Evolutionary conservation across 345 rosid species (phyloP).

Genomic region (Theobroma cacao): DNA sequence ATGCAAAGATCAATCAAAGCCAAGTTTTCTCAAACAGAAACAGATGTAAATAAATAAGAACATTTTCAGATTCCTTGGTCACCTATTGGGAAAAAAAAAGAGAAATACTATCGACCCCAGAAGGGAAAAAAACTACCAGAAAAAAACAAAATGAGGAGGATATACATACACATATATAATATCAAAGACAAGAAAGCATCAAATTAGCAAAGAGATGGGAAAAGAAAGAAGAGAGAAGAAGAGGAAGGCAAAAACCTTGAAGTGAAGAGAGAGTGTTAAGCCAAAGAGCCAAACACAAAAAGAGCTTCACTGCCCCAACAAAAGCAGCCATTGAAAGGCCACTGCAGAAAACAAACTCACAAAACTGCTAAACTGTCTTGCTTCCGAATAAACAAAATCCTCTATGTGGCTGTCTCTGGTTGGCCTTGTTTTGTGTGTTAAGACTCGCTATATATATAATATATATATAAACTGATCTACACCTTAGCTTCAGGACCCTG

Average conservation of each 20-base stretch:
- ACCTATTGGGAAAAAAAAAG: no score
- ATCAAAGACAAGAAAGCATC: not conserved
- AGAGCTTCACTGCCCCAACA: conserved; percentile 30
- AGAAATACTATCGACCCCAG: not conserved
- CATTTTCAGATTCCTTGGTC: not conserved
- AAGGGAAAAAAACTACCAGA: not conserved
- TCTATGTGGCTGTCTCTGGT: conserved; percentile 47
- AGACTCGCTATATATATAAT: conserved; percentile 16
- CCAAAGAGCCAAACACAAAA: conserved; percentile 30
- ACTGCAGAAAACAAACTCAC: conserved; percentile 16
- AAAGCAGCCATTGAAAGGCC: conserved; percentile 46
- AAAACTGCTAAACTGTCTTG: not conserved
- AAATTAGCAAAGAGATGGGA: not conserved
- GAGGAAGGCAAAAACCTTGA: conserved; percentile 40
- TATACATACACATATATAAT: not conserved
- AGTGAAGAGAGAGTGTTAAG: conserved; percentile 36
- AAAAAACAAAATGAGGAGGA: not conserved
- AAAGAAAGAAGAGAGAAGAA: conserved; percentile 12
- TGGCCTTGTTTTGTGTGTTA: conserved; percentile 52
- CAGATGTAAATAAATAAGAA: not conserved
- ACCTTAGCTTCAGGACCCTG: not conserved
- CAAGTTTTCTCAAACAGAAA: not conserved
- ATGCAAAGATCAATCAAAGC: not conserved
- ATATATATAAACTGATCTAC: not conserved
- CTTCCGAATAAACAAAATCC: conserved; percentile 16